Percentiles rank a stretch among this genome's conserved stretches.
Evolutionary conservation across 2,329 filamentous ascomycete genomes (phyloP).

Genomic region (Thyridium curvatum): DNA sequence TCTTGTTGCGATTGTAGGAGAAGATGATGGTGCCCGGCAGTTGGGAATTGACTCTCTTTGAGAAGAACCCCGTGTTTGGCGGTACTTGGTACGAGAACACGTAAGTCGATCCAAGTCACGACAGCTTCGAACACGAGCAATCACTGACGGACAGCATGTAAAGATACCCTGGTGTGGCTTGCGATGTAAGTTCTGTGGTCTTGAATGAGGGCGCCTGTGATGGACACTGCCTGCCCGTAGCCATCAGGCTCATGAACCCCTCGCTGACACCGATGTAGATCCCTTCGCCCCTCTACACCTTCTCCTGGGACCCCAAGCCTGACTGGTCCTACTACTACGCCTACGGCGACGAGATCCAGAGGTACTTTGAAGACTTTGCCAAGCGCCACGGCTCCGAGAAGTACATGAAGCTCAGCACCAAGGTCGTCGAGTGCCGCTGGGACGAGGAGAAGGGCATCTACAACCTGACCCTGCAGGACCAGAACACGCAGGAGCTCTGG

Average conservation of each 20-base stretch:
- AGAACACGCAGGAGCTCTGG: conserved; percentile 10
- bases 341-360: conserved; percentile 10
- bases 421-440: conserved; percentile 36
- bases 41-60: conserved; percentile 22
- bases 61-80: conserved; percentile 22
- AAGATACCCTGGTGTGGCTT: conserved; percentile 10
- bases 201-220: too few species aligned
- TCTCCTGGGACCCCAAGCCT: conserved; percentile 17
- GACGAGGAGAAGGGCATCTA: conserved; percentile 32
- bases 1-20: conserved; percentile 6
- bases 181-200: conserved; percentile 18
- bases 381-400: conserved; percentile 24
- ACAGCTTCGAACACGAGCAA: neutral
- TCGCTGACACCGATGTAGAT: neutral
- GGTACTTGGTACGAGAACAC: conserved; percentile 20
- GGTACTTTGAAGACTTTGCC: conserved; percentile 24
- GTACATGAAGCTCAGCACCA: conserved; percentile 35
- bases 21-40: conserved; percentile 17
- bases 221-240: too few species aligned
- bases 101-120: conserved; percentile 1
- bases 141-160: neutral
- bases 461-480: conserved; percentile 20
- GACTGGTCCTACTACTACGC: conserved; percentile 23
- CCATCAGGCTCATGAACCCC: too few species aligned
- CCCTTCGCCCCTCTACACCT: conserved; percentile 4